Base-by-base conservation (phyloP, 2,329 filamentous ascomycete species). In the Hirsutella minnesotensis region DNA sequence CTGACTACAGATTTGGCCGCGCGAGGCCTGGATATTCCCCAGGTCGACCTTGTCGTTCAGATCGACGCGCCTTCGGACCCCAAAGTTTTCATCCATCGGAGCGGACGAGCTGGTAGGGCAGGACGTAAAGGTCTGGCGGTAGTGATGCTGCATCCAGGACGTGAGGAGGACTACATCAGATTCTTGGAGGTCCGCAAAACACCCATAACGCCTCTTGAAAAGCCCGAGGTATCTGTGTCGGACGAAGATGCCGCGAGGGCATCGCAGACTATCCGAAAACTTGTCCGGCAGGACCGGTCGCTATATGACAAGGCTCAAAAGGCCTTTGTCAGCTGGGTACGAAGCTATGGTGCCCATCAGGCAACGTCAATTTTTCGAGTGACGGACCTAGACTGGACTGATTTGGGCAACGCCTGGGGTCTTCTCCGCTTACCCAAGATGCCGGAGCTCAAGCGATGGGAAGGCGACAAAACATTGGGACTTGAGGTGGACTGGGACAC, bases 21-120 rank as follows among this genome's bases (percentile, higher is more conserved):
- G 3, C 79, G 90, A 46, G 90, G 90, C 13, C 74, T 96, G 4
- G 90, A 96, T 58, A 92, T 95, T 43, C 88, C 89, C 0, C 79
- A 88, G 44, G 88, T 95, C 33, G 90, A 95, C 57, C 72, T 95
- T 2, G 89, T 95, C 4, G 75, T 95, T 1, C 90, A 95, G 58
- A 71, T 95, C 36, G 89, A 95, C 57, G 84, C 54, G 63, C 87
- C 56, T 1, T 86, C 83, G 34, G 89, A 95, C 53, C 86, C 89
- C 0, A 96, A 96, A 60, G 88, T 85, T 10, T 96, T 96, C 56
- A 86, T 98, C 46, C 92, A 98, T 62, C 82, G 92, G 5, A 84
- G 92, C 22, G 92, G 92, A 1, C 76, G 92, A 49, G 87, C 92
- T 1, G 92, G 92, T 0, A 76, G 92, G 19, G 95, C 95, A 57